phyloP scores from a whole-genome alignment of 2,329 filamentous ascomycete species.

The Neonectria faginata region DNA sequence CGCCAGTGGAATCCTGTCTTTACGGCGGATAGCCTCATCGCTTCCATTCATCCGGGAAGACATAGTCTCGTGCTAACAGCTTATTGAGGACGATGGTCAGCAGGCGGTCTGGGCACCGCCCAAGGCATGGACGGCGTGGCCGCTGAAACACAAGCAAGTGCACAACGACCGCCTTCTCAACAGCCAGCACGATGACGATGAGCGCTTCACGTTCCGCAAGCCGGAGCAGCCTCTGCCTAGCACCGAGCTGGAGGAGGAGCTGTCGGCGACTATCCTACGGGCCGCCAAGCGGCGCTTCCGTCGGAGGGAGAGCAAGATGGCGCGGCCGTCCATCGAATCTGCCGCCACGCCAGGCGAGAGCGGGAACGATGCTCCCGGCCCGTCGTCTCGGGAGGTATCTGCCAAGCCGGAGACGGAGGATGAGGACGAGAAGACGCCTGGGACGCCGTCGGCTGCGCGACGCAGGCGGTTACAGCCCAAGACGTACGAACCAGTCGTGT shows the following conservation, averaged over 20 bases:
- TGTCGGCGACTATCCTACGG: conserved; percentile 74
- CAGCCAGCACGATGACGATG: conserved; percentile 59
- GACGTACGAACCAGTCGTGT: conserved; percentile 64
- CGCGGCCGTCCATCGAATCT: conserved; percentile 38
- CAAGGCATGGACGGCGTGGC: conserved; percentile 87
- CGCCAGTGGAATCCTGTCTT: background rate
- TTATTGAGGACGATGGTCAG: conserved; percentile 44
- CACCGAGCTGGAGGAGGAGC: conserved; percentile 73
- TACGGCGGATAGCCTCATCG: background rate
- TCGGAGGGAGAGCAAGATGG: conserved; percentile 39
- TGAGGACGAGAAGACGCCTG: conserved; percentile 34
- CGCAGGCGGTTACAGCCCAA: conserved; percentile 21
- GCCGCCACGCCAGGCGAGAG: conserved; percentile 20
- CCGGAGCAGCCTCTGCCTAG: conserved; percentile 63
- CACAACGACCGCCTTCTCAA: conserved; percentile 67
- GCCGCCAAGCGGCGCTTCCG: conserved; percentile 74
- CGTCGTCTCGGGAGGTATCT: conserved; percentile 36
- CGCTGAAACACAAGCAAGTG: conserved; percentile 71
- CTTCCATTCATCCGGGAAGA: background rate
- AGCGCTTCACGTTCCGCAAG: conserved; percentile 63
- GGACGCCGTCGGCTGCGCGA: background rate
- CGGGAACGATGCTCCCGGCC: conserved; percentile 20
- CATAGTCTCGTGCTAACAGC: background rate
- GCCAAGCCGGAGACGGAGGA: conserved; percentile 30
- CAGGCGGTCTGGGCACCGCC: conserved; percentile 62